Conservation (phyloP, 2,329 filamentous ascomycete species). For the Aspergillus sp. region DNA sequence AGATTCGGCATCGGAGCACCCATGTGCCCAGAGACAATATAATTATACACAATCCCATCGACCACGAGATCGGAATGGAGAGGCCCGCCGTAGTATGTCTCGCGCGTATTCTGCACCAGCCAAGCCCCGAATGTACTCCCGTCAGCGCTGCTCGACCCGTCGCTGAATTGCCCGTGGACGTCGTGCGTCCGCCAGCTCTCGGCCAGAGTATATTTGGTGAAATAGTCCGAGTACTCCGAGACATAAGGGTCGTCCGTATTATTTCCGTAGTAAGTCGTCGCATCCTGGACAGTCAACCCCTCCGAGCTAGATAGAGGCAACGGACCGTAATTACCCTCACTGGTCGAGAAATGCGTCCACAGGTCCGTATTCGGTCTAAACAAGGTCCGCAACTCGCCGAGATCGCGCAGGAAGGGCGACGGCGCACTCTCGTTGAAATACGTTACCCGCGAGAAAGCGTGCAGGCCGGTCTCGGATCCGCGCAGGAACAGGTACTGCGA, state of each 20-base stretch:
- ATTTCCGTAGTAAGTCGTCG: conserved; percentile 61
- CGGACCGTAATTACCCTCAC: conserved; percentile 56
- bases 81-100: conserved; percentile 48
- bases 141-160: conserved; percentile 50
- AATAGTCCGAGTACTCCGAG: conserved; percentile 58
- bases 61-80: conserved; percentile 63
- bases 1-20: conserved; percentile 64
- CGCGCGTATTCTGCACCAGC: conserved; percentile 62
- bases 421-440: conserved; percentile 60
- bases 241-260: conserved; percentile 59
- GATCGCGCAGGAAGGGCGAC: conserved; percentile 55
- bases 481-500: conserved; percentile 66
- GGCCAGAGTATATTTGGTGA: conserved; percentile 66
- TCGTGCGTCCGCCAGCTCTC: conserved; percentile 59
- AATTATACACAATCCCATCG: conserved; percentile 67
- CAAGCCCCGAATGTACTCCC: conserved; percentile 59
- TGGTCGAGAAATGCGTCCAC: conserved; percentile 63
- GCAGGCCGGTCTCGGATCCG: conserved; percentile 62
- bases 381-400: conserved; percentile 62
- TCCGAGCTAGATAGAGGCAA: conserved; percentile 44
- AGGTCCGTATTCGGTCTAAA: conserved; percentile 61
- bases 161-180: conserved; percentile 57
- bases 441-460: conserved; percentile 59
- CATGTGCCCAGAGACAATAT: conserved; percentile 63
- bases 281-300: conserved; percentile 59